Evolutionary conservation across 2,329 filamentous ascomycete genomes (phyloP).

Genomic region (Fusarium buharicum): DNA sequence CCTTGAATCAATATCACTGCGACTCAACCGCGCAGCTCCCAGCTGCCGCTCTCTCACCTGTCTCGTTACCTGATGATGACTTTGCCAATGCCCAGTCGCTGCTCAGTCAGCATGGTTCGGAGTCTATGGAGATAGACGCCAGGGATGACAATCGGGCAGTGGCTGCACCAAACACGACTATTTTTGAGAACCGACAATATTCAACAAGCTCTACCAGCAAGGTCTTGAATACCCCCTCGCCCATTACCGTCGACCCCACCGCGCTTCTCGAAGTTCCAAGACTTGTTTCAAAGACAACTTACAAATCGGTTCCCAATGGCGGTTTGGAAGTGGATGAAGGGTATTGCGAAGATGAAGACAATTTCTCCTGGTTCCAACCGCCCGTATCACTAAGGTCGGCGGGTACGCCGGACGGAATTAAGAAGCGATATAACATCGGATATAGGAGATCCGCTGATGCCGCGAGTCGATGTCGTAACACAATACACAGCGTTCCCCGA

Average conservation of each 20-base stretch:
- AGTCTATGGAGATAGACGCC: conserved; percentile 34
- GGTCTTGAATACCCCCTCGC: conserved; percentile 2
- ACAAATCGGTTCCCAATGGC: conserved; percentile 6
- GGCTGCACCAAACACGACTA: not conserved
- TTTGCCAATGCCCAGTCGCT: conserved; percentile 12
- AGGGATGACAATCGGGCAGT: not conserved
- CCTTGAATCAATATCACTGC: conserved; percentile 25
- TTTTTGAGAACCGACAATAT: not conserved
- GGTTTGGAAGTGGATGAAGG: conserved; percentile 47
- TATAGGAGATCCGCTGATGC: conserved; percentile 42
- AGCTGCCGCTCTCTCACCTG: conserved; percentile 27
- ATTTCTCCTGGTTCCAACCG: conserved; percentile 43
- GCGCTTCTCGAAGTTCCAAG: conserved; percentile 6
- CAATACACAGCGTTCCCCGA: conserved; percentile 39
- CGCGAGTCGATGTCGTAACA: conserved; percentile 41
- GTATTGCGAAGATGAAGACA: conserved; percentile 42
- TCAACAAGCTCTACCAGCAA: not conserved
- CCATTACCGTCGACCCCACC: conserved; percentile 8
- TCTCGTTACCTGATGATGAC: conserved; percentile 33
- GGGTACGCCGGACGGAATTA: conserved; percentile 26
- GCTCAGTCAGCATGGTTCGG: conserved; percentile 4
- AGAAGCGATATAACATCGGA: conserved; percentile 39
- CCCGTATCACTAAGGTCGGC: conserved; percentile 15
- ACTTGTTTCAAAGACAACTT: conserved; percentile 2
- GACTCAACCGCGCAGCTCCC: not conserved